phyloP scores from a whole-genome alignment of 495 filamentous ascomycete species.

The Trichoderma erinaceum region DNA sequence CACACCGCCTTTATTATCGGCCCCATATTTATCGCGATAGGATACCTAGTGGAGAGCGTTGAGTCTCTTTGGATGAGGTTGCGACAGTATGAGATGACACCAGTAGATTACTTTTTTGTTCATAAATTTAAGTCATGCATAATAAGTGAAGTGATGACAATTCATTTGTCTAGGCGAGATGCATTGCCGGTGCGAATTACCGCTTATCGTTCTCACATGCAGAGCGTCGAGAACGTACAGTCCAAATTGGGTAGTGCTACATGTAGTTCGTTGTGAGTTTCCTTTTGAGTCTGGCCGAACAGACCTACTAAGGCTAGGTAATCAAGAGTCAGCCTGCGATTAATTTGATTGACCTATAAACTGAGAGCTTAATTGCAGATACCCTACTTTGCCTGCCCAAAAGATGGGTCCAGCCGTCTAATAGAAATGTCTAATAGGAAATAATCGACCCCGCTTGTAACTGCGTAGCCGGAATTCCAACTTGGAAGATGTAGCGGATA shows the following conservation, averaged over 20 bases:
- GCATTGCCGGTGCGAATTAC: background rate
- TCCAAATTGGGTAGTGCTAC: background rate
- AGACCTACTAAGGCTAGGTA: background rate
- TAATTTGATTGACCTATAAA: background rate
- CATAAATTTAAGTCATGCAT: background rate
- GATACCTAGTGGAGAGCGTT: background rate
- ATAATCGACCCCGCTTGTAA: too few relatives aligned
- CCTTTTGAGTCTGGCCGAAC: background rate
- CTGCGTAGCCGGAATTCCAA: too few relatives aligned
- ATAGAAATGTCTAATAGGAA: too few relatives aligned
- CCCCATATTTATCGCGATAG: background rate
- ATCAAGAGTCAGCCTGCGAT: background rate
- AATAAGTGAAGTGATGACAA: background rate
- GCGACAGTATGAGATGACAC: background rate
- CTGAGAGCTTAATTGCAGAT: too few relatives aligned
- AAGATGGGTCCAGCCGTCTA: too few relatives aligned
- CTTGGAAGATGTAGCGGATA: too few relatives aligned
- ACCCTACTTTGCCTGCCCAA: too few relatives aligned
- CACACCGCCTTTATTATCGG: constrained; percentile 7
- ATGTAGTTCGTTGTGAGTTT: background rate
- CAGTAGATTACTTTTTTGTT: background rate
- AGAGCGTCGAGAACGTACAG: background rate
- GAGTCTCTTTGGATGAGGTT: background rate
- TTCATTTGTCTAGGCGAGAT: background rate
- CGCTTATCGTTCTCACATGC: background rate